A percentile compares a stretch with the other conserved stretches of the same genome.
Evolutionary conservation across 495 filamentous ascomycete genomes (phyloP).

Genomic region (Penicillium samsonianum): DNA sequence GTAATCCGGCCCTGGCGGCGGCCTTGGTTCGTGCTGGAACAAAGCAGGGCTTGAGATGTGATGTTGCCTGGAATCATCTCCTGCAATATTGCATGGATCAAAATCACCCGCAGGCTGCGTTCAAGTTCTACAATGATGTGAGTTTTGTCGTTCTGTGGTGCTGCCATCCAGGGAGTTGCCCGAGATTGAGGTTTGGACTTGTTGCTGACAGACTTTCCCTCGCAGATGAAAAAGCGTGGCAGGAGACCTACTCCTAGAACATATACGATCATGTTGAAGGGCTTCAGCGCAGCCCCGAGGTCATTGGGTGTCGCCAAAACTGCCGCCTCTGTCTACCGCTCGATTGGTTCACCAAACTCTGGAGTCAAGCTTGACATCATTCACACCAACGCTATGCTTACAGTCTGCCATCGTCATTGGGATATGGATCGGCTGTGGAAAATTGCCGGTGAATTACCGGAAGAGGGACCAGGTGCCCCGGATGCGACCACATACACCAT

Average conservation of each 20-base stretch:
- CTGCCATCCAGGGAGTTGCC: not conserved
- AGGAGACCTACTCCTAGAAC: conserved; percentile 73
- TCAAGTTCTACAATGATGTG: conserved; percentile 85
- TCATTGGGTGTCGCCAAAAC: conserved; percentile 53
- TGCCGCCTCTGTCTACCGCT: conserved; percentile 70
- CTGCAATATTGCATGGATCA: conserved; percentile 68
- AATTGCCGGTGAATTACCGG: conserved; percentile 64
- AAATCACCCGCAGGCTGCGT: conserved; percentile 57
- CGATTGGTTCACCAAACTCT: conserved; percentile 60
- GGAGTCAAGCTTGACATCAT: conserved; percentile 66
- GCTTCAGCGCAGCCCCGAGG: conserved; percentile 58
- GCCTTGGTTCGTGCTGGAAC: conserved; percentile 63
- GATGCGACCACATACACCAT: conserved; percentile 74
- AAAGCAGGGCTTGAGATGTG: conserved; percentile 58
- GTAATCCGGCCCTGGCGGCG: conserved; percentile 62
- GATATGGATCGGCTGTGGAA: conserved; percentile 77
- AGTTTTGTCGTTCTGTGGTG: conserved; percentile 18
- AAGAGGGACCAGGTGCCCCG: conserved; percentile 59
- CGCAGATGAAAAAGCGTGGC: conserved; percentile 90
- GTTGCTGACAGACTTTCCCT: conserved; percentile 15
- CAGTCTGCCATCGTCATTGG: conserved; percentile 67
- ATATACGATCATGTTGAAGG: conserved; percentile 80
- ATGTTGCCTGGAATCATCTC: conserved; percentile 85
- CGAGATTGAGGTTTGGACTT: not conserved
- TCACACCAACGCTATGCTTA: conserved; percentile 83